Evolutionary conservation across 768 basidiomycete species (phyloP), one percentile per base, ranked within the genome.

Genomic region (Rhodotorula babjevae): DNA sequence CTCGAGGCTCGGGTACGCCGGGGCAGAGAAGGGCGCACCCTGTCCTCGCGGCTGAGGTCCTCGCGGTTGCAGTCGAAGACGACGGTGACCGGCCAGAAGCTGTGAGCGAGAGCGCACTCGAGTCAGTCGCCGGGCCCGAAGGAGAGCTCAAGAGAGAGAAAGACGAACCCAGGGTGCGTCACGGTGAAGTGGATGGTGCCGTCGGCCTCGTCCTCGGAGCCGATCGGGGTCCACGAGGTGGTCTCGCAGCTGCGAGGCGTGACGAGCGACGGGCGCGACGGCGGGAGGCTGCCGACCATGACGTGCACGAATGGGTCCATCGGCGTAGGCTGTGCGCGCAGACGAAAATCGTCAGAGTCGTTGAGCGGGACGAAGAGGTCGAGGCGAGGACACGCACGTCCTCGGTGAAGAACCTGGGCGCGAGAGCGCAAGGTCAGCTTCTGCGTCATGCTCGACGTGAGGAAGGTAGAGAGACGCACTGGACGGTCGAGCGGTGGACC

Each of bases 31-130:
- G 27, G 44, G 40, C 64, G 31, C 56, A 74, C 73, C 50, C 53
- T 52, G 65, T 74, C 68, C 68, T 74, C 73, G 7, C 46, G 16
- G n/a, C 3, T 25, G 49, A 64, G n/a, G 49, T 74, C n/a, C 11
- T 61, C 9, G 31, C 65, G 67, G 69, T 75, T 75, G 47, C 15
- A 10, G 52, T 75, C 74, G 31, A 71, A 75, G n/a, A 75, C 74
- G 63, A 75, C 74, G 3, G 67, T 71, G 63, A 75, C 36, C 42
- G 74, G 69, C 69, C 69, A 74, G 69, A 71, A 73, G 56, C 71
- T 31, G 52, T 27, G 8, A 3, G 29, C 4, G 2, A 4, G 14
- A 7, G 11, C 8, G 31, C 29, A 55, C 15, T 16, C 27, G 50
- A 27, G 55, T 56, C 55, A 56, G 55, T 4, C 15, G 5, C 55